Percentiles rank a stretch among this genome's conserved stretches.
phyloP scores from a whole-genome alignment of 192 early-diverging fungal species.

The Irineochytrium annulatum region DNA sequence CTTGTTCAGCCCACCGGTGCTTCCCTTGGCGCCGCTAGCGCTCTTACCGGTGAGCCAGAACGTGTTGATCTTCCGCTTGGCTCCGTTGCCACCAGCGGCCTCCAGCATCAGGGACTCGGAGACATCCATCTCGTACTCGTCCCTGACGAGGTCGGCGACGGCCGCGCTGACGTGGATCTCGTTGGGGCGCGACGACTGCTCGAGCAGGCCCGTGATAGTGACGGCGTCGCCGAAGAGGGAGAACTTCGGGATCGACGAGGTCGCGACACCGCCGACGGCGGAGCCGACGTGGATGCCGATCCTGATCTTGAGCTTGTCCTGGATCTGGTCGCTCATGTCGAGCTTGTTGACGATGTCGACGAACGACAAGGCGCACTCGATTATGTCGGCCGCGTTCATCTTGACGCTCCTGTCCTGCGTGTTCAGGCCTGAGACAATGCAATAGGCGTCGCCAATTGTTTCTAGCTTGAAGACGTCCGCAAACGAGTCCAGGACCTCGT shows the following conservation, averaged over 20 bases:
- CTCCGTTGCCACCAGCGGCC: conserved; percentile 10
- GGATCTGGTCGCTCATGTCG: conserved; percentile 46
- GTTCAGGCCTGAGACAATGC: conserved; percentile 40
- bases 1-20: no score
- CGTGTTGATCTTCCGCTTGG: conserved; percentile 22
- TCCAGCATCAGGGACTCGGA: conserved; percentile 18
- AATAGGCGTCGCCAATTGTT: conserved; percentile 48
- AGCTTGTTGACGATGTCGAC: conserved; percentile 31
- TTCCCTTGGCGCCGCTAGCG: no score
- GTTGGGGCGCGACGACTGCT: conserved; percentile 41
- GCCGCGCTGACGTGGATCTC: conserved; percentile 34
- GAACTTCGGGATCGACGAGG: conserved; percentile 41
- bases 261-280: conserved; percentile 43
- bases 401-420: conserved; percentile 18
- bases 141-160: conserved; percentile 32
- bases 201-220: conserved; percentile 40
- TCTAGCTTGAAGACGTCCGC: conserved; percentile 43
- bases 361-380: conserved; percentile 41
- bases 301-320: conserved; percentile 31
- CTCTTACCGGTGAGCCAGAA: conserved; percentile 38
- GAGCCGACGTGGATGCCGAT: conserved; percentile 47
- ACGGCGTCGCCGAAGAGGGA: conserved; percentile 43
- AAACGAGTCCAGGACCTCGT: conserved; percentile 40
- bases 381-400: conserved; percentile 29
- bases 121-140: conserved; percentile 21